A percentile compares a stretch with the other conserved stretches of the same genome.
These are phyloP conservation scores for Fusarium aywerte DNA, from an alignment of 2,329 filamentous ascomycete species.

Conservation along the genomic window DNA sequence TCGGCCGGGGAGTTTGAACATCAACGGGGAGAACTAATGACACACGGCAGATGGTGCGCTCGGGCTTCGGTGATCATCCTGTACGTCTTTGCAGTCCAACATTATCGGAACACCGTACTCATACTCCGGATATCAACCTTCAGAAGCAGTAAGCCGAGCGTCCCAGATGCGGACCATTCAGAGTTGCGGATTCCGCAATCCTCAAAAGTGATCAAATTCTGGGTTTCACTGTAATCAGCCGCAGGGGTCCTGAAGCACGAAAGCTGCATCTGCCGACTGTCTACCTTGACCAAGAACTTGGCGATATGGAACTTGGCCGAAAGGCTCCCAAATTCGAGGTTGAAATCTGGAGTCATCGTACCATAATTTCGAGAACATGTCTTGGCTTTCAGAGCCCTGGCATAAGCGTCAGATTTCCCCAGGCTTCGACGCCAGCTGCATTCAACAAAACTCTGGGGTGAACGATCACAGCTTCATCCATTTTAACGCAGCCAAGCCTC, in stretches of 20 bases:
- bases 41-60: slow-evolving; percentile 17
- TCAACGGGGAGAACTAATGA: slow-evolving; percentile 1
- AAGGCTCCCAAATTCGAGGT: slow-evolving; percentile 15
- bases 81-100: neutral
- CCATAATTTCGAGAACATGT: slow-evolving; percentile 17
- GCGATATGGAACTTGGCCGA: slow-evolving; percentile 37
- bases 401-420: slow-evolving; percentile 34
- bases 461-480: slow-evolving; percentile 18
- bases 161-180: slow-evolving; percentile 10
- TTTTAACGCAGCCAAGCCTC: slow-evolving; percentile 30
- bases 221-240: slow-evolving; percentile 7
- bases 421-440: slow-evolving; percentile 23
- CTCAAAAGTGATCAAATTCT: neutral
- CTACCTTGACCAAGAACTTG: slow-evolving; percentile 10
- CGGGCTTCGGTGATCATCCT: slow-evolving; percentile 30
- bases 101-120: slow-evolving; percentile 1
- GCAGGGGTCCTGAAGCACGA: neutral
- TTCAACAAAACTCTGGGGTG: slow-evolving; percentile 33
- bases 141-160: slow-evolving; percentile 17
- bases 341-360: slow-evolving; percentile 7
- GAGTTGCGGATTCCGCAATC: neutral
- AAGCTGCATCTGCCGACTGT: neutral
- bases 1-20: slow-evolving; percentile 17
- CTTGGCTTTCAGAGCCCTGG: slow-evolving; percentile 25
- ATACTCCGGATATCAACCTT: slow-evolving; percentile 8